Percentiles rank a stretch among this genome's conserved stretches.
Conservation (phyloP, 2,329 filamentous ascomycete species). For the Stagonosporopsis cucurbitacearum region DNA sequence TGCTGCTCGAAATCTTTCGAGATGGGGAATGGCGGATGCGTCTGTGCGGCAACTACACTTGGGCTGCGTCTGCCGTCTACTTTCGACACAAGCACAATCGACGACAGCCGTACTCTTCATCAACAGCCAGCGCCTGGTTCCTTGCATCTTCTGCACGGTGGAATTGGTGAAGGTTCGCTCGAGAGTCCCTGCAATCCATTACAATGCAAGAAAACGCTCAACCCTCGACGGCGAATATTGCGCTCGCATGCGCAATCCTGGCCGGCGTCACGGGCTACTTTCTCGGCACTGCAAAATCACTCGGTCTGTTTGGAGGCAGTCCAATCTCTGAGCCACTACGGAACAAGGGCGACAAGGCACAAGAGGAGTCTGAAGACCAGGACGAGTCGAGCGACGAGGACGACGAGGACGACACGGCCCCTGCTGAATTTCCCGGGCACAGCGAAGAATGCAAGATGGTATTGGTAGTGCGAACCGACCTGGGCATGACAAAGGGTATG, state of each 20-base stretch:
- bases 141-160: not conserved
- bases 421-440: slow-evolving; percentile 54
- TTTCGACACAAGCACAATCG: too few relatives aligned
- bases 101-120: not conserved
- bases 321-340: slow-evolving; percentile 38
- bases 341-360: slow-evolving; percentile 24
- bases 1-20: slow-evolving; percentile 24
- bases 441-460: slow-evolving; percentile 93
- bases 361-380: slow-evolving; percentile 38
- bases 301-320: slow-evolving; percentile 74
- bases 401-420: slow-evolving; percentile 42
- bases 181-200: not conserved
- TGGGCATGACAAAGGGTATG: slow-evolving; percentile 96
- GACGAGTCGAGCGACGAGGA: slow-evolving; percentile 29
- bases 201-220: slow-evolving; percentile 50
- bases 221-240: slow-evolving; percentile 64
- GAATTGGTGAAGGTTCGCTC: not conserved
- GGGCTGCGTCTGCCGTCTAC: not conserved
- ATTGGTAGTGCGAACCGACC: slow-evolving; percentile 87
- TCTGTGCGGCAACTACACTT: slow-evolving; percentile 1
- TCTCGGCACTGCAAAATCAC: slow-evolving; percentile 66
- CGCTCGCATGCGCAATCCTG: slow-evolving; percentile 76
- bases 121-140: not conserved
- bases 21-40: slow-evolving; percentile 15
- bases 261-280: slow-evolving; percentile 80